These are phyloP conservation scores for Ulota crispa DNA, from an alignment of 225 moss, liverwort and hornwort genomes.

Conservation along the genomic window DNA sequence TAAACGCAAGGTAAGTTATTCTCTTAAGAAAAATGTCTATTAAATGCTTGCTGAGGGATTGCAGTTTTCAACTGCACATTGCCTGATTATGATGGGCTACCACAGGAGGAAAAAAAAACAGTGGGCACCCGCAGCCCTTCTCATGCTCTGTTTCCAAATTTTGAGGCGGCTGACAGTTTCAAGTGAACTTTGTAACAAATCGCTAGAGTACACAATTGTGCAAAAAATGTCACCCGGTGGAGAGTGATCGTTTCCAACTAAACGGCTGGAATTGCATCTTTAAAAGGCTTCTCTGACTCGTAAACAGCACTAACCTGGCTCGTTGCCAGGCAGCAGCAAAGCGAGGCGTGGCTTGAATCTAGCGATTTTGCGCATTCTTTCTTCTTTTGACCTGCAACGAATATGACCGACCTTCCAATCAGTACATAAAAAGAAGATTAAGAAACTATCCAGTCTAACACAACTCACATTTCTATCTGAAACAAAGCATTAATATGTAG, in stretches of 20 bases:
- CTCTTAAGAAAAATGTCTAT: slow-evolving; percentile 17
- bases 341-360: slow-evolving; percentile 86
- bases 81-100: slow-evolving; percentile 34
- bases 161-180: slow-evolving; percentile 37
- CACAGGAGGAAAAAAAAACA: slow-evolving; percentile 24
- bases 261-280: slow-evolving; percentile 33
- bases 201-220: slow-evolving; percentile 36
- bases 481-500: neutral
- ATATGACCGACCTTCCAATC: neutral
- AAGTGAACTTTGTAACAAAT: slow-evolving; percentile 42
- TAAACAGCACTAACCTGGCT: slow-evolving; percentile 45
- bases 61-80: slow-evolving; percentile 27
- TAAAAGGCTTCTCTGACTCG: slow-evolving; percentile 7
- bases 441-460: neutral
- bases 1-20: neutral
- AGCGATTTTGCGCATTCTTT: slow-evolving; percentile 67
- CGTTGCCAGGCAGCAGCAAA: slow-evolving; percentile 68
- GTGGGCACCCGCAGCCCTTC: slow-evolving; percentile 40
- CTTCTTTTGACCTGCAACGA: slow-evolving; percentile 65
- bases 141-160: slow-evolving; percentile 24
- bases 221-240: slow-evolving; percentile 33
- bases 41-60: slow-evolving; percentile 22
- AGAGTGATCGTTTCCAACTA: slow-evolving; percentile 26
- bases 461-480: neutral
- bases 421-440: neutral